Evolutionary conservation across 108 stramenopile genomes (phyloP), one percentile per base, ranked within the genome.

Genomic region (Pseudonitzschia delicatissima): DNA sequence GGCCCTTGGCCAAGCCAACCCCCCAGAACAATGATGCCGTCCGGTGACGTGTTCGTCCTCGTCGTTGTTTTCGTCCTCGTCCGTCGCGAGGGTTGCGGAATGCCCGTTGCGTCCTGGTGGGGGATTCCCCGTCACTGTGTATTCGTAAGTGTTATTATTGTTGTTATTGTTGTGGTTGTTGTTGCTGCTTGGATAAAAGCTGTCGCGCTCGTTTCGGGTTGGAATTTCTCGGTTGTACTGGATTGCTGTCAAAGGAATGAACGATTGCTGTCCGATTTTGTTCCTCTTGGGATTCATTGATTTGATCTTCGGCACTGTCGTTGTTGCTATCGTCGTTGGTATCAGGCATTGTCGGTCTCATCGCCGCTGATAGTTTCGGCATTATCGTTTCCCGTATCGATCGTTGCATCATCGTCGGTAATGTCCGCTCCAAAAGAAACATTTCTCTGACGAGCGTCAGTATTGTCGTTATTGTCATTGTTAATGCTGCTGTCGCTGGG

Each of bases 51-150:
- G 8, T 37, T 73, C 80, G 26, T 80, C 60, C 47, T 70, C 72
- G 28, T 77, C 76, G 15, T 78, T 82, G 28, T 70, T 69, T 25
- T 82, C 70, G 40, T 71, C 70, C 8, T 73, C 53, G 70, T 86
- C 71, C 17, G 78, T 74, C 13, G 90, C 94, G 17, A 94, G 68
- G 3, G 96, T 97, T 11, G 96, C 96, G 0, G 93, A 92, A 71
- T 97, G 96, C 4, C 96, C 96, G 69, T 97, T 97, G 36, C 96
- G 80, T 1, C 93, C 93, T 0, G 92, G 91, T 3, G 96, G 96
- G 17, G 87, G 81, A 29, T 60, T 75, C 11, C 88, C 92, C 20
- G 62, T 55, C 4, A 55, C 33, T 17, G 53, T 55, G 33, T 55
- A 55, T 17, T 18, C 47, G 47, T 48, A 48, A 3, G 21, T 8